Percentiles rank a stretch among this genome's conserved stretches.
Conservation (phyloP, 345 rosid genomes). For the Dovyalis caffra region DNA sequence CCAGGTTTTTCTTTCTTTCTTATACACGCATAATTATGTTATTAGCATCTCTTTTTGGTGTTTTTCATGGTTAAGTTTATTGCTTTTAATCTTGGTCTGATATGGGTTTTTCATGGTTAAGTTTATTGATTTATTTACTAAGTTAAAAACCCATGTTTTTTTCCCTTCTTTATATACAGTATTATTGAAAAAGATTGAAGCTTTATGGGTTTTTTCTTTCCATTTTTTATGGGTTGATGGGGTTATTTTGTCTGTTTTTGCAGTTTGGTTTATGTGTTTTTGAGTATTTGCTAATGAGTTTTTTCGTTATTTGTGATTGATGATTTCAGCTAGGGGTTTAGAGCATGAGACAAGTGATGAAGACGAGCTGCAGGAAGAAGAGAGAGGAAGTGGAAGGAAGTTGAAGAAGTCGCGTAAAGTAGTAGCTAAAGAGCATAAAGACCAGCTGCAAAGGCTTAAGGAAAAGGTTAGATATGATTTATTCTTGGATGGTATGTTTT, state of each 20-base stretch:
- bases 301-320: background rate
- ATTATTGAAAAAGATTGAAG: background rate
- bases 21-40: no score
- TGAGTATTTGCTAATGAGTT: background rate
- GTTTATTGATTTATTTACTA: background rate
- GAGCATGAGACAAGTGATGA: slow-evolving; percentile 29
- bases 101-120: background rate
- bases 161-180: background rate
- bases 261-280: background rate
- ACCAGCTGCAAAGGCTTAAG: slow-evolving; percentile 63
- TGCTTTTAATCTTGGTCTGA: background rate
- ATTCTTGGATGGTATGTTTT: background rate
- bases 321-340: slow-evolving; percentile 14
- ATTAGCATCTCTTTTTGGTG: background rate
- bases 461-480: slow-evolving; percentile 46
- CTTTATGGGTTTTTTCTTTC: background rate
- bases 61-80: background rate
- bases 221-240: background rate
- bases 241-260: background rate
- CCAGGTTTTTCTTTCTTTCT: slow-evolving; percentile 5
- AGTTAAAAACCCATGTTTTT: background rate
- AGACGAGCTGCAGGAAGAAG: slow-evolving; percentile 12
- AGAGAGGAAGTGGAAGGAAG: background rate
- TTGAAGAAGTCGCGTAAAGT: slow-evolving; percentile 35
- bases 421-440: slow-evolving; percentile 66